Conservation (phyloP, 352 stramenopile species). For the Globisporangium splendens region DNA sequence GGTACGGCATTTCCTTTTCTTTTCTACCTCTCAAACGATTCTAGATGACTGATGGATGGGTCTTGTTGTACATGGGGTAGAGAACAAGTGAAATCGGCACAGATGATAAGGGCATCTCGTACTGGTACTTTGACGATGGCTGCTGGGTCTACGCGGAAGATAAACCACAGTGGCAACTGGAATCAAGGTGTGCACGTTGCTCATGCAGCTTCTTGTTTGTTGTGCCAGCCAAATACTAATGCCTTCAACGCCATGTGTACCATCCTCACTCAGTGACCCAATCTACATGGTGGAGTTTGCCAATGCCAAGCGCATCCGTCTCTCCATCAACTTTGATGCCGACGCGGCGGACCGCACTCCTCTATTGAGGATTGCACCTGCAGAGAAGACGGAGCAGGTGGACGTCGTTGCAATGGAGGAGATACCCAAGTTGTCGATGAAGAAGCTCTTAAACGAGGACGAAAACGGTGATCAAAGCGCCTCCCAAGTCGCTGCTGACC, state of each 20-base stretch:
- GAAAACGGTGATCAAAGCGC: neutral
- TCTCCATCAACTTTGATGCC: conserved; percentile 72
- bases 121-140: conserved; percentile 86
- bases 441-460: neutral
- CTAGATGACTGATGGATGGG: neutral
- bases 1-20: conserved; percentile 24
- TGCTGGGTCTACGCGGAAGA: conserved; percentile 87
- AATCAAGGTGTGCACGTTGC: conserved; percentile 15
- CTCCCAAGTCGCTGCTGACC: neutral
- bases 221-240: neutral
- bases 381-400: neutral
- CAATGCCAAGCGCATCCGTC: conserved; percentile 65
- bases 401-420: neutral
- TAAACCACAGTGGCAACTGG: conserved; percentile 53
- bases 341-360: conserved; percentile 3
- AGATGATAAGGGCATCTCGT: conserved; percentile 69
- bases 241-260: neutral
- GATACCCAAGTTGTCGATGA: neutral
- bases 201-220: neutral
- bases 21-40: too few species aligned
- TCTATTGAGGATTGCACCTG: too few species aligned
- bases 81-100: conserved; percentile 60
- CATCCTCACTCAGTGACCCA: conserved; percentile 22
- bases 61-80: conserved; percentile 25
- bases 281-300: conserved; percentile 71